These are phyloP conservation scores for Pleodorina starrii DNA, from an alignment of 139 green algal species.

Conservation along the genomic window DNA sequence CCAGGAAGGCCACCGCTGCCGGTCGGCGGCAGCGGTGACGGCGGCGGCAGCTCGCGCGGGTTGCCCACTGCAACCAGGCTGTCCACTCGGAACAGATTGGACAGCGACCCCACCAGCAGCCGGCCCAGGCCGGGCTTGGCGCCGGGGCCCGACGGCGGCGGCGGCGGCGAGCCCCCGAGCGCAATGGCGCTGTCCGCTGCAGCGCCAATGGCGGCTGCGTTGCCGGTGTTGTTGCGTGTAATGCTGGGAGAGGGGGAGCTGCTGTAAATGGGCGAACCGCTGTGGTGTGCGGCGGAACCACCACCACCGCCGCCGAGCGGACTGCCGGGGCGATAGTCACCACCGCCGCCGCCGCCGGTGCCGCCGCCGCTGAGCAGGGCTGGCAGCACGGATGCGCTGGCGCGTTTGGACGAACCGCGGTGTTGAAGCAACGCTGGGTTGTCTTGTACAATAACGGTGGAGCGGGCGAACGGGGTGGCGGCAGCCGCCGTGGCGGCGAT, in stretches of 20 bases:
- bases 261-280: constrained; percentile 6
- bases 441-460: neutral
- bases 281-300: neutral
- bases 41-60: neutral
- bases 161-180: neutral
- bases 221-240: constrained; percentile 1
- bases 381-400: neutral
- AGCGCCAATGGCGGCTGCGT: neutral
- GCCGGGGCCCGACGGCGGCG: neutral
- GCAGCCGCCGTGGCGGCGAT: neutral
- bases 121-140: constrained; percentile 9
- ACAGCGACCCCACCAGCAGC: constrained; percentile 40
- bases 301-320: neutral
- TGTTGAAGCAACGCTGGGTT: neutral
- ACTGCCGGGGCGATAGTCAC: neutral
- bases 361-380: neutral
- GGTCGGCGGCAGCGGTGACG: neutral
- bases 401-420: neutral
- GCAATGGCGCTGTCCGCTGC: neutral
- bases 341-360: neutral
- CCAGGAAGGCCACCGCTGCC: neutral
- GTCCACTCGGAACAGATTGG: constrained; percentile 35
- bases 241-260: neutral
- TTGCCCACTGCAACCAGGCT: neutral
- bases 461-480: neutral